phyloP scores from a whole-genome alignment of 768 basidiomycete genomes.

The Auricularia sp. region DNA sequence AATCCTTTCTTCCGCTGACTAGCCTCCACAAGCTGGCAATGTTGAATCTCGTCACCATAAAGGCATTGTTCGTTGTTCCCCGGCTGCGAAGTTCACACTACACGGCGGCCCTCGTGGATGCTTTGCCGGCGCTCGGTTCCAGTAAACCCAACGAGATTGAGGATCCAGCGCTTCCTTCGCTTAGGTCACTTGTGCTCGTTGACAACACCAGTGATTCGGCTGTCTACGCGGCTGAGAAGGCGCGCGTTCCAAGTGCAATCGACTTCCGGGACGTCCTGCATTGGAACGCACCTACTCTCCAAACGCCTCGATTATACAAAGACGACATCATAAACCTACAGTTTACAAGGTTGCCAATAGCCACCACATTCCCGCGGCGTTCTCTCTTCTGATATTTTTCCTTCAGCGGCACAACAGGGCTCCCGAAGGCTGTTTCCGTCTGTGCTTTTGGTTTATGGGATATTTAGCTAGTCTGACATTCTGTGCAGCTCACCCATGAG shows the following conservation, averaged over 20 bases:
- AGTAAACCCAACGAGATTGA: slow-evolving; percentile 46
- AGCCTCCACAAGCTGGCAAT: slow-evolving; percentile 37
- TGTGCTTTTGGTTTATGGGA: slow-evolving; percentile 16
- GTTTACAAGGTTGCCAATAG: slow-evolving; percentile 57
- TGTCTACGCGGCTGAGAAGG: slow-evolving; percentile 29
- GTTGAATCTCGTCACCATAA: slow-evolving; percentile 52
- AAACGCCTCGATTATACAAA: slow-evolving; percentile 14
- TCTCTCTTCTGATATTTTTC: not conserved
- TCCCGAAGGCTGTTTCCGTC: slow-evolving; percentile 77
- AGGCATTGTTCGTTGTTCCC: slow-evolving; percentile 65
- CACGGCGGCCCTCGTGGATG: slow-evolving; percentile 44
- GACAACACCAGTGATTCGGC: slow-evolving; percentile 41
- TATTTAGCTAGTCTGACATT: not conserved
- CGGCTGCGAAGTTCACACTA: slow-evolving; percentile 56
- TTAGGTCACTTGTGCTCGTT: slow-evolving; percentile 56
- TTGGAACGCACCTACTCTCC: slow-evolving; percentile 32
- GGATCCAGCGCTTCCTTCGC: slow-evolving; percentile 45
- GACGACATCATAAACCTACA: slow-evolving; percentile 76
- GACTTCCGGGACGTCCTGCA: slow-evolving; percentile 62
- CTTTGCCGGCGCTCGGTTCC: slow-evolving; percentile 43
- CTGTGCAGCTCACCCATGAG: slow-evolving; percentile 54
- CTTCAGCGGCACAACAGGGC: slow-evolving; percentile 65
- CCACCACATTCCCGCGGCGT: not conserved
- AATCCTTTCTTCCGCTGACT: not conserved
- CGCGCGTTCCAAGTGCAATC: slow-evolving; percentile 38